phyloP scores from a whole-genome alignment of 2,329 filamentous ascomycete genomes.

The Phialophora chinensis region DNA sequence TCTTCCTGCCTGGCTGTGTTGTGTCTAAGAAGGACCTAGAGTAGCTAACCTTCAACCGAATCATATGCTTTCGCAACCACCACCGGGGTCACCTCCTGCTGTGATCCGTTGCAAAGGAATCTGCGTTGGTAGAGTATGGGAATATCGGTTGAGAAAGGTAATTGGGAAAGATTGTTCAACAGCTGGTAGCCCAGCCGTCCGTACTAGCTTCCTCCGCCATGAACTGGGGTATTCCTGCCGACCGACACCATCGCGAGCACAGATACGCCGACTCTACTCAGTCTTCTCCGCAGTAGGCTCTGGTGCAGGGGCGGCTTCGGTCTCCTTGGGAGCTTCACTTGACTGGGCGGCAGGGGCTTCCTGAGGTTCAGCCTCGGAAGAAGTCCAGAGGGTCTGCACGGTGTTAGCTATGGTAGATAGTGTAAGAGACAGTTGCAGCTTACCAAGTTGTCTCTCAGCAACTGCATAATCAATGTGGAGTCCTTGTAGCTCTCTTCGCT shows the following conservation, averaged over 20 bases:
- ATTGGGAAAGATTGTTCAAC: constrained; percentile 32
- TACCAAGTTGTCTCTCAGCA: constrained; percentile 95
- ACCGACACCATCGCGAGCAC: constrained; percentile 18
- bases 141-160: constrained; percentile 31
- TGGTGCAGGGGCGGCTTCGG: constrained; percentile 33
- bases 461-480: constrained; percentile 98
- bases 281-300: constrained; percentile 38
- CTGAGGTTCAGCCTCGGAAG: constrained; percentile 90
- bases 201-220: constrained; percentile 20
- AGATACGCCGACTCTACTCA: constrained; percentile 30
- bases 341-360: constrained; percentile 48
- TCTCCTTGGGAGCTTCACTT: constrained; percentile 40
- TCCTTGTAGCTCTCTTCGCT: constrained; percentile 99
- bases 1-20: constrained; percentile 26
- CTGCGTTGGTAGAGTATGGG: constrained; percentile 24
- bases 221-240: constrained; percentile 23
- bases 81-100: constrained; percentile 31
- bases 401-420: constrained; percentile 41
- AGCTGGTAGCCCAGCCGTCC: constrained; percentile 26
- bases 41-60: constrained; percentile 28
- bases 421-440: constrained; percentile 42
- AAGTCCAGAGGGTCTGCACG: constrained; percentile 93
- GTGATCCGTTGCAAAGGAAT: constrained; percentile 28
- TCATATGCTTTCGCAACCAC: constrained; percentile 23
- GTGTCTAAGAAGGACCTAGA: constrained; percentile 30